Evolutionary conservation across 179 eudicot genomes (phyloP), one percentile per base, ranked within the genome.

Genomic region (Silene vulgaris): DNA sequence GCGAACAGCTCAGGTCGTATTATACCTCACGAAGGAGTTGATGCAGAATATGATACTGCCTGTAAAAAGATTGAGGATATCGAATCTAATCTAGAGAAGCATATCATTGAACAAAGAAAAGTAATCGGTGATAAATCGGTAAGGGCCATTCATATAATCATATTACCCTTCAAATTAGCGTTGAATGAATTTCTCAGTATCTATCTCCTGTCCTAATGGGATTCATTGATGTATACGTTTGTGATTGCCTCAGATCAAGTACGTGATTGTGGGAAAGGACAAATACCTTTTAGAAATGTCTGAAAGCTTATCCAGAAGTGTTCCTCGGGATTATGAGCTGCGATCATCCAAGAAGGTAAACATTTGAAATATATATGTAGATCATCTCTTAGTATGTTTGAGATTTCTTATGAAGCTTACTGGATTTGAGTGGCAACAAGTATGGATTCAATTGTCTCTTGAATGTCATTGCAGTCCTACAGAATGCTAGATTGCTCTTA

Each of bases 271-370:
- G 65, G 99, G 99, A 78, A 96, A 93, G 82, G 99, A 96, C 50
- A 54, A 84, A 26, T 96, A 96, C 82, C 97, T 93, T 79, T 79
- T 96, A 84, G 97, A 96, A 82, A 84, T 96, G 72, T 97, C 96
- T 21, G 99, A 96, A 69, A 84, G 83, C 78, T 80, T 91, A 77
- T 74, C 85, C 67, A 74, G 77, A 45, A 86, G 78, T 60, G 70
- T 91, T 72, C 91, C 99, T 9, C 71, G 74, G 63, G 90, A 88
- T 72, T 96, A 91, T 45, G 99, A 96, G 84, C 76, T 96, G 72
- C 85, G 84, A 62, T 93, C 99, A 60, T 96, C 99, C 78, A 96
- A 90, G 85, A 96, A 96, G 99, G 99, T 91, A 73, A 76, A 56
- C 50, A 50, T 35, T 1, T 28, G 72, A 19, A 29, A 65, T 29